A percentile compares a stretch with the other conserved stretches of the same genome.
Conservation (phyloP, 305 asterid species). For the Fraxinus angustifolia region DNA sequence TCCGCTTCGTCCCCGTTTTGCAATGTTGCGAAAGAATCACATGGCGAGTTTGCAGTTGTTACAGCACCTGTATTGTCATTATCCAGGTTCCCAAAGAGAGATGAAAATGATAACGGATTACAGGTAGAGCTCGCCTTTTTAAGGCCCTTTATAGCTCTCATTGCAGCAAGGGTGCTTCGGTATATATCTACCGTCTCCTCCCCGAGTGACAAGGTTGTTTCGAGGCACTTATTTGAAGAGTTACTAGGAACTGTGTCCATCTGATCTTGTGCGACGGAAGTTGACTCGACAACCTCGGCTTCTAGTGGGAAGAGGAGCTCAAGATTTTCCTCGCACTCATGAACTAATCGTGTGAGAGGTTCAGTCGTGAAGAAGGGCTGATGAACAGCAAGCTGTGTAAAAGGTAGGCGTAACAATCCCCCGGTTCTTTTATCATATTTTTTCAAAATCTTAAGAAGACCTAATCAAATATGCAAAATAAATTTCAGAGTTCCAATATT, state of each 20-base stretch:
- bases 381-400: constrained; percentile 69
- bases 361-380: constrained; percentile 92
- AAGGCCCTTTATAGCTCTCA: constrained; percentile 77
- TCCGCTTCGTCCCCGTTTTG: constrained; percentile 42
- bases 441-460: constrained; percentile 85
- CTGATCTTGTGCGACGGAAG: constrained; percentile 31
- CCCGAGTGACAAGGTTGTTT: constrained; percentile 39
- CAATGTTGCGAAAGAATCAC: constrained; percentile 35
- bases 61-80: constrained; percentile 62
- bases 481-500: background rate
- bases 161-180: constrained; percentile 83
- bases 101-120: constrained; percentile 83
- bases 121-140: constrained; percentile 86
- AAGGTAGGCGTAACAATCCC: constrained; percentile 65
- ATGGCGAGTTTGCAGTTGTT: constrained; percentile 64
- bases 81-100: constrained; percentile 63
- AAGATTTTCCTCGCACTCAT: constrained; percentile 86
- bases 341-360: constrained; percentile 77
- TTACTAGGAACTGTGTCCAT: constrained; percentile 27
- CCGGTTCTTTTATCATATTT: constrained; percentile 93
- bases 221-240: constrained; percentile 26
- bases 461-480: constrained; percentile 30
- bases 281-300: constrained; percentile 75
- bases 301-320: constrained; percentile 84
- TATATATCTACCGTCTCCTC: constrained; percentile 73